Evolutionary conservation across 768 basidiomycete species (phyloP), one percentile per base, ranked within the genome.

Genomic region (Sistotremastrum niveocremeum): DNA sequence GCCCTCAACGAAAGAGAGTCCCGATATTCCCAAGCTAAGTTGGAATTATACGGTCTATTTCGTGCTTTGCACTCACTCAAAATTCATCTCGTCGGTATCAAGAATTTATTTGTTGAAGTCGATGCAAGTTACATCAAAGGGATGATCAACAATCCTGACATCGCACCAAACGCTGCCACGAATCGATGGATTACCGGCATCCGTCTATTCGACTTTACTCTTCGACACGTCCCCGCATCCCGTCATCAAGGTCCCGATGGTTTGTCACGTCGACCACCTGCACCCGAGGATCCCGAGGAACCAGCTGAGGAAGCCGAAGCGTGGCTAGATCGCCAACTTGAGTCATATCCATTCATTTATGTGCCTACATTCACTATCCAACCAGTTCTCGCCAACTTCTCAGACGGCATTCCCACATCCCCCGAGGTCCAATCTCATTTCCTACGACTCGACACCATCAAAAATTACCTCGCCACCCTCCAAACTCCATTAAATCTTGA

Each of bases 61-160:
- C 49, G 47, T 7, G 2, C 42, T 9, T 34, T 20, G 46, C 20
- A 28, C 41, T 6, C 11, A 8, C 4, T 32, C 46, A 6, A 41
- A 33, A n/a, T 48, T 43, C 29, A 20, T 40, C 10, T 10, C 29
- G 12, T 7, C 10, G 33, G 33, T 10, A 7, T 31, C 30, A 28
- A 39, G 11, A 7, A 46, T 6, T 8, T 52, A 4, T 38, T 43
- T 0, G 56, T 69, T 9, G 64, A 68, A 47, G 61, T 66, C 2
- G 64, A 70, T 44, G 64, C 66, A 0, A 52, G 55, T 4, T 71
- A 66, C 45, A 59, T 70, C 33, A 54, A 57, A 28, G 67, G 63
- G 2, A 69, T 65, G 63, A 47, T 63, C n/a, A 52, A 49, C 6
- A 60, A 57, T 10, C 64, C 52, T 3, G 55, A 57, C 43, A 38